phyloP scores from a whole-genome alignment of 768 basidiomycete species.

The Russula earlei region DNA sequence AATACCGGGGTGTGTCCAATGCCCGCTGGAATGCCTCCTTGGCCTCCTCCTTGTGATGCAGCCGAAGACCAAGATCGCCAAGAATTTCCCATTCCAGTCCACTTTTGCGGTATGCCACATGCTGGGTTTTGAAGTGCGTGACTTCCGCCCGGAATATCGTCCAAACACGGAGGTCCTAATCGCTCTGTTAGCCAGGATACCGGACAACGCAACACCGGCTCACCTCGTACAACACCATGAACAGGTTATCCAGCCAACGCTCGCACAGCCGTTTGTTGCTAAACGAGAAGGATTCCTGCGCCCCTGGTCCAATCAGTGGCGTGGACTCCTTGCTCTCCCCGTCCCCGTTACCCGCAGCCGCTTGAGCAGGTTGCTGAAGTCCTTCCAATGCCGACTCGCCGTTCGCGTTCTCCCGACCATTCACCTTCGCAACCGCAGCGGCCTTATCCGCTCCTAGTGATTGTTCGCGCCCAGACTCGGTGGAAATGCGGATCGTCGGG shows the following conservation, averaged over 20 bases:
- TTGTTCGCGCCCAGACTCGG: conserved; percentile 42
- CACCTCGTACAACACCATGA: conserved; percentile 97
- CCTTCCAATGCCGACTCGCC: conserved; percentile 22
- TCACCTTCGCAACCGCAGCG: conserved; percentile 31
- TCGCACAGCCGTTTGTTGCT: conserved; percentile 96
- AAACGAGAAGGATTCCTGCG: conserved; percentile 74
- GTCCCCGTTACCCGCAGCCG: conserved; percentile 29
- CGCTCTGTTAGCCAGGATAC: background rate
- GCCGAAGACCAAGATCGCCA: conserved; percentile 84
- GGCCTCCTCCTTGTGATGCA: conserved; percentile 97
- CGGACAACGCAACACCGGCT: conserved; percentile 19
- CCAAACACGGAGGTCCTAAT: conserved; percentile 95
- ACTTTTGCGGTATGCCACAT: conserved; percentile 95
- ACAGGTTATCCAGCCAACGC: conserved; percentile 94
- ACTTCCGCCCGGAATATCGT: conserved; percentile 98
- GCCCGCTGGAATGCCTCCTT: conserved; percentile 97
- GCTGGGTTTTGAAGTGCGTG: conserved; percentile 97
- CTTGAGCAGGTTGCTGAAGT: conserved; percentile 37
- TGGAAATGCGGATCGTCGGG: conserved; percentile 50
- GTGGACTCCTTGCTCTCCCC: conserved; percentile 21
- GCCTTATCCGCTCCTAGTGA: conserved; percentile 34
- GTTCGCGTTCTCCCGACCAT: conserved; percentile 24
- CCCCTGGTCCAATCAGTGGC: conserved; percentile 2
- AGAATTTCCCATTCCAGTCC: conserved; percentile 97
- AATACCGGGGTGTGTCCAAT: conserved; percentile 78